Conservation (phyloP, 176 grass and related monocot species). For the Eragrostis nindensis region DNA sequence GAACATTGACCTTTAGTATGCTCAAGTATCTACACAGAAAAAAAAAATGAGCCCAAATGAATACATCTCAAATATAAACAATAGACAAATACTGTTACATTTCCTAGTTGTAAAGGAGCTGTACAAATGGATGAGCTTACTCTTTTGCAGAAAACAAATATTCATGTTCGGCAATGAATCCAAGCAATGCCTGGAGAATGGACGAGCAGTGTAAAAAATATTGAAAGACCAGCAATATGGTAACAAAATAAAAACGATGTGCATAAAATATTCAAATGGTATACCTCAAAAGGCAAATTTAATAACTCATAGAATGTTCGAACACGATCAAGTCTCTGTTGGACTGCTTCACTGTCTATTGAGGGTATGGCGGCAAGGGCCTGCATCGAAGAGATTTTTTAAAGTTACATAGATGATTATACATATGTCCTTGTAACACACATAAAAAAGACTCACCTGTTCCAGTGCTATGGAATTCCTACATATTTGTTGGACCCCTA, state of each 20-base stretch:
- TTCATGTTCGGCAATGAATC: constrained; percentile 79
- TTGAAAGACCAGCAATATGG: constrained; percentile 21
- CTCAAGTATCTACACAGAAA: constrained; percentile 62
- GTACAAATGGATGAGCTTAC: constrained; percentile 46
- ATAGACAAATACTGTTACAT: neutral
- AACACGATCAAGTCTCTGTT: constrained; percentile 87
- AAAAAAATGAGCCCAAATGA: constrained; percentile 5
- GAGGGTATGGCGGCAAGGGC: constrained; percentile 91
- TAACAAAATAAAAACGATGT: neutral
- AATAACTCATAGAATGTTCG: constrained; percentile 84
- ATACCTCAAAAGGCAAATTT: constrained; percentile 90
- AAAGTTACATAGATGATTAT: constrained; percentile 16
- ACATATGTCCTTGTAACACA: neutral
- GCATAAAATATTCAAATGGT: neutral
- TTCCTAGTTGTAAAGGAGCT: neutral
- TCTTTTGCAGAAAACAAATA: constrained; percentile 84
- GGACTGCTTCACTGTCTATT: constrained; percentile 81
- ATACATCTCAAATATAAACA: neutral
- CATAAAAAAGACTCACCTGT: constrained; percentile 59
- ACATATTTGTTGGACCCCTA: constrained; percentile 99
- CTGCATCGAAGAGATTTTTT: constrained; percentile 49
- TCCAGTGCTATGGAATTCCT: constrained; percentile 94
- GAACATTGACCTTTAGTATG: constrained; percentile 77
- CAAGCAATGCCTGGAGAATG: constrained; percentile 73
- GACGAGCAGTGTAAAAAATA: constrained; percentile 37